Evolutionary conservation across 2,329 filamentous ascomycete genomes (phyloP).

Genomic region (Aspergillus pseudoviridinutans): DNA sequence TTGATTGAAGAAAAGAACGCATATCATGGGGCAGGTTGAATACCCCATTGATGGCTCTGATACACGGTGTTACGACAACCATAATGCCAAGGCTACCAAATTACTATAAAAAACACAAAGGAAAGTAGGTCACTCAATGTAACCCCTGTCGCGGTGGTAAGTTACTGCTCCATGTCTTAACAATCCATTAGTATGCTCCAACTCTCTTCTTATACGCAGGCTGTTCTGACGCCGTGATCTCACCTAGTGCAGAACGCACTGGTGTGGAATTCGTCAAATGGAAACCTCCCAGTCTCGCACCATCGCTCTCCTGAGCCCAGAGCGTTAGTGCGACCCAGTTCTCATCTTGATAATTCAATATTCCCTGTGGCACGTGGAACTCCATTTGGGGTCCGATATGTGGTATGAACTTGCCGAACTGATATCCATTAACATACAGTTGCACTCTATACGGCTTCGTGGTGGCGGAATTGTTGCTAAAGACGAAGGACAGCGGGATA

Average conservation of each 20-base stretch:
- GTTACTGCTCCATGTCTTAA: too few relatives aligned
- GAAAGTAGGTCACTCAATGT: too few relatives aligned
- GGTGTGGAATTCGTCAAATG: conserved; percentile 49
- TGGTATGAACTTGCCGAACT: conserved; percentile 64
- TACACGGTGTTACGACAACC: too few relatives aligned
- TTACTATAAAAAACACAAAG: too few relatives aligned
- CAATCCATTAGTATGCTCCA: too few relatives aligned
- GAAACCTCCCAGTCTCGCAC: conserved; percentile 55
- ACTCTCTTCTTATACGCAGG: conserved; percentile 16
- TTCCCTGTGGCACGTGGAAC: conserved; percentile 70
- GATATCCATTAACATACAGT: conserved; percentile 72
- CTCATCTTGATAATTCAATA: conserved; percentile 65
- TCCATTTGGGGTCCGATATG: conserved; percentile 70
- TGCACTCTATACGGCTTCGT: conserved; percentile 53
- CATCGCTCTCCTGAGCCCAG: conserved; percentile 60
- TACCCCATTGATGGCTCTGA: too few relatives aligned
- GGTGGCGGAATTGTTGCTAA: conserved; percentile 46
- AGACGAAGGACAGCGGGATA: conserved; percentile 51
- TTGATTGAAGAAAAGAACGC: too few relatives aligned
- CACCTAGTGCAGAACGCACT: conserved; percentile 48
- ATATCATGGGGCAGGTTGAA: too few relatives aligned
- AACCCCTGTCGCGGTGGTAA: too few relatives aligned
- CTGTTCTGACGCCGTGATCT: conserved; percentile 45
- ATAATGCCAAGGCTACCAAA: too few relatives aligned
- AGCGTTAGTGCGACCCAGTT: conserved; percentile 67